These are phyloP conservation scores for Amanita molliuscula DNA, from an alignment of 768 basidiomycete species.

Conservation along the genomic window DNA sequence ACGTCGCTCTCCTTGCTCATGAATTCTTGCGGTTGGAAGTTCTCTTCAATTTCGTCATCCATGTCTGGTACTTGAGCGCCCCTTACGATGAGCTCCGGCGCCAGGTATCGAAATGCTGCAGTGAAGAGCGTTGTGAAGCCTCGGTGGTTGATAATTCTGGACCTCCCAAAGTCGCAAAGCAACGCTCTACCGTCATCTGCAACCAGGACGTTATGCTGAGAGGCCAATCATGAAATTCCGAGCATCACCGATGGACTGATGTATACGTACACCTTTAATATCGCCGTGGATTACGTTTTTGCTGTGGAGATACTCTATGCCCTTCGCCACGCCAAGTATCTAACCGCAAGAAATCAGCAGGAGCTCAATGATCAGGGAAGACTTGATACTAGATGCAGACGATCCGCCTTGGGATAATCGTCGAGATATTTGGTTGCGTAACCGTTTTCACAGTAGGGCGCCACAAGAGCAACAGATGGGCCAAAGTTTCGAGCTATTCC, in stretches of 20 bases:
- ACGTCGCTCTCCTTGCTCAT: slow-evolving; percentile 33
- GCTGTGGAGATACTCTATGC: slow-evolving; percentile 46
- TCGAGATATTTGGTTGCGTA: slow-evolving; percentile 35
- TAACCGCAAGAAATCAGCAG: neutral
- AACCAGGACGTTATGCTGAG: slow-evolving; percentile 47
- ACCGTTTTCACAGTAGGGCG: slow-evolving; percentile 54
- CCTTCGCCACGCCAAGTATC: slow-evolving; percentile 32
- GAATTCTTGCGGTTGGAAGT: slow-evolving; percentile 28
- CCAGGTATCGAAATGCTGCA: slow-evolving; percentile 44
- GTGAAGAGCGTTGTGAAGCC: slow-evolving; percentile 31
- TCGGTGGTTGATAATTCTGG: slow-evolving; percentile 37
- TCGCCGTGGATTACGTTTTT: slow-evolving; percentile 51
- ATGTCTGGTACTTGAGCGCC: slow-evolving; percentile 23
- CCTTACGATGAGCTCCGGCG: slow-evolving; percentile 44
- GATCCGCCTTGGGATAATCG: slow-evolving; percentile 16
- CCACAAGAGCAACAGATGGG: slow-evolving; percentile 49
- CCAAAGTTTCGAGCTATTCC: slow-evolving; percentile 41
- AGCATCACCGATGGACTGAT: neutral
- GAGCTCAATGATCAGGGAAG: slow-evolving; percentile 23
- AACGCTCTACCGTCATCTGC: slow-evolving; percentile 39
- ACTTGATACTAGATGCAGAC: slow-evolving; percentile 9
- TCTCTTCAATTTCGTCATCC: slow-evolving; percentile 19
- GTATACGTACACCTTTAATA: slow-evolving; percentile 41
- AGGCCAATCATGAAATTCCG: neutral
- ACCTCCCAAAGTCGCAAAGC: slow-evolving; percentile 55